Base-by-base conservation (phyloP, 306 rosid genomes). In the Prunus padus region DNA sequence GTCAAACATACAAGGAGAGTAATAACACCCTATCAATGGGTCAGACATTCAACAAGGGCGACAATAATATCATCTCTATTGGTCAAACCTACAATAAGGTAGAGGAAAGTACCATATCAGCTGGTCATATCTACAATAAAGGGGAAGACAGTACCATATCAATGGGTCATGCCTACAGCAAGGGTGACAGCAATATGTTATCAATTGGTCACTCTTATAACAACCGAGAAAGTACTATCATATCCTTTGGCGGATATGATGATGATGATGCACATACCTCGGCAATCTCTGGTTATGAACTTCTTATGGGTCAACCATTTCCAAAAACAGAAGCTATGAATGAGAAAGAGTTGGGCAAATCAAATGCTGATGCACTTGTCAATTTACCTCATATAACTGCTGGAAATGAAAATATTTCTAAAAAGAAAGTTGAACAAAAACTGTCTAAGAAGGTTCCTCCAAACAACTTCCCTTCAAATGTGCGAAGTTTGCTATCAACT, bases 401-500 rank as follows among this genome's bases (percentile, higher is more conserved):
- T 60, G 89, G 82, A 80, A 71, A 81, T 63, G 87, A 77, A 68
- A 80, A 52, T 76, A 60, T 79, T 77, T 69, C 77, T 66, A 83
- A 76, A 76, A 85, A 73, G 74, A 86, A 88, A 79, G 90, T 79
- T 33, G 89, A 89, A 75, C 76, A 68, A 14, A 89, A 89, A 85
- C 61, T 78, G 60, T 76, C 88, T 8, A 89, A 82, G 79, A 88
- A 88, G 81, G 80, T 72, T 79, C 72, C 86, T 69, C 82, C 93
- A 67, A 92, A 89, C 77, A 89, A 84, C 76, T 92, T 92, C 84
- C 96, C 97, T 56, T 88, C 97, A 15, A 91, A 88, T 73, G 96
- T 89, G 78, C 81, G 88, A 81, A 89, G 96, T 85, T 84, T 89
- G 89, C 78, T 89, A 68, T 92, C 96, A 28, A 92, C 97, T 30